Conservation (phyloP, 192 early-diverging fungal species). For the Diversispora epigaea region DNA sequence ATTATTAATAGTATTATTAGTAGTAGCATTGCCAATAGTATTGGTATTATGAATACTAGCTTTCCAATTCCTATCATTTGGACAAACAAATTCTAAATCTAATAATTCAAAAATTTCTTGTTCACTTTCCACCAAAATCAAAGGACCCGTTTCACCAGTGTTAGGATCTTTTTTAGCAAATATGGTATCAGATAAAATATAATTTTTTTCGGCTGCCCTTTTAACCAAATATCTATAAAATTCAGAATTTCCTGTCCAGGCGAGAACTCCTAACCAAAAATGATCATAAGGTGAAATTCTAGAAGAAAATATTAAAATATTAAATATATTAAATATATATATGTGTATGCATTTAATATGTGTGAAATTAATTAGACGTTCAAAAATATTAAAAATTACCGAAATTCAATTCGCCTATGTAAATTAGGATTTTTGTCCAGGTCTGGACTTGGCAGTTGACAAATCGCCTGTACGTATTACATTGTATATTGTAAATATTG, state of each 20-base stretch:
- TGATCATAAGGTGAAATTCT: constrained; percentile 28
- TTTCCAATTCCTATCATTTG: not conserved
- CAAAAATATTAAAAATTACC: constrained; percentile 7
- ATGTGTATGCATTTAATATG: too few relatives aligned
- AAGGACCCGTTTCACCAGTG: not conserved
- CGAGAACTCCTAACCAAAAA: constrained; percentile 22
- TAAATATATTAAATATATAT: not conserved
- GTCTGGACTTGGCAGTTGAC: not conserved
- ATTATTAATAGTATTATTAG: too few relatives aligned
- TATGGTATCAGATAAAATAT: constrained; percentile 21
- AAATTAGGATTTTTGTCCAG: not conserved
- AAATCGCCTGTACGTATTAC: not conserved
- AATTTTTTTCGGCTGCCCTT: not conserved
- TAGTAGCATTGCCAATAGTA: not conserved
- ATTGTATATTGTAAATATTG: not conserved
- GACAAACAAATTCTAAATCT: not conserved
- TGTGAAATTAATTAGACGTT: constrained; percentile 2
- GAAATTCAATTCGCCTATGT: not conserved
- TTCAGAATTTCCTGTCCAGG: constrained; percentile 24
- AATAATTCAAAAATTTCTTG: not conserved
- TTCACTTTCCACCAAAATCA: not conserved
- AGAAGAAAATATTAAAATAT: not conserved
- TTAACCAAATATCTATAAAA: constrained; percentile 6
- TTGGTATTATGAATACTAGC: not conserved
- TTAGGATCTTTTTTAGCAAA: constrained; percentile 1